A percentile compares a stretch with the other conserved stretches of the same genome.
These are phyloP conservation scores for Volvox carteri DNA, from an alignment of 163 green algal genomes.

Conservation along the genomic window DNA sequence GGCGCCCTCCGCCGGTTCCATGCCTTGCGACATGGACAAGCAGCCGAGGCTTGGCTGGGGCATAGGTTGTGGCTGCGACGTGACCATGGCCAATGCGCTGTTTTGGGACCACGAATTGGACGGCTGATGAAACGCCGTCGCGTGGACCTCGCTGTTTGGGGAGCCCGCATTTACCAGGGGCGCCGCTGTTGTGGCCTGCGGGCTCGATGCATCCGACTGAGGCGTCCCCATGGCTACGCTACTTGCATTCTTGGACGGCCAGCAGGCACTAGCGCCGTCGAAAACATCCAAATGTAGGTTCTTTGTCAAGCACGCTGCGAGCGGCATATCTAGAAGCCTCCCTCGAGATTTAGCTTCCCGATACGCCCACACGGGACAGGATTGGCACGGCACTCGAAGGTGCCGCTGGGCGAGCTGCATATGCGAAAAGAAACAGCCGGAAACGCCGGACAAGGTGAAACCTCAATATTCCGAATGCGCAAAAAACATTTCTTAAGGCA, in stretches of 20 bases:
- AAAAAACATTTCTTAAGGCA: no score
- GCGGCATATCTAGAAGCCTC: conserved; percentile 36
- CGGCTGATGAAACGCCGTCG: not conserved
- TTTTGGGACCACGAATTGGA: conserved; percentile 23
- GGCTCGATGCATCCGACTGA: conserved; percentile 31
- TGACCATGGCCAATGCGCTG: not conserved
- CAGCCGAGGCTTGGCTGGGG: not conserved
- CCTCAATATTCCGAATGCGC: no score
- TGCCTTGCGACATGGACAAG: no score
- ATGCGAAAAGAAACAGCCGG: not conserved
- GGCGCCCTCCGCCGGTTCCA: not conserved
- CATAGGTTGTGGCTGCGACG: conserved; percentile 7
- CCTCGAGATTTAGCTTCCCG: conserved; percentile 47
- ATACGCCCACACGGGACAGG: conserved; percentile 51
- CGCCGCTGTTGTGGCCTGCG: not conserved
- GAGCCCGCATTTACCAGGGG: not conserved
- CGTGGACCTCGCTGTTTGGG: not conserved
- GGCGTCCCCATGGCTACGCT: conserved; percentile 21
- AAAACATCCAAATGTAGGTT: conserved; percentile 50
- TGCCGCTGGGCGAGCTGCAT: conserved; percentile 51
- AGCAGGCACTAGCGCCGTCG: conserved; percentile 4
- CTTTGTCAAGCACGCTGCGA: conserved; percentile 28
- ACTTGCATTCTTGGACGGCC: conserved; percentile 6
- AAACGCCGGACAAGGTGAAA: no score
- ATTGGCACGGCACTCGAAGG: conserved; percentile 43